phyloP scores from a whole-genome alignment of 2,329 filamentous ascomycete genomes.

The Aphanoascus verrucosus region DNA sequence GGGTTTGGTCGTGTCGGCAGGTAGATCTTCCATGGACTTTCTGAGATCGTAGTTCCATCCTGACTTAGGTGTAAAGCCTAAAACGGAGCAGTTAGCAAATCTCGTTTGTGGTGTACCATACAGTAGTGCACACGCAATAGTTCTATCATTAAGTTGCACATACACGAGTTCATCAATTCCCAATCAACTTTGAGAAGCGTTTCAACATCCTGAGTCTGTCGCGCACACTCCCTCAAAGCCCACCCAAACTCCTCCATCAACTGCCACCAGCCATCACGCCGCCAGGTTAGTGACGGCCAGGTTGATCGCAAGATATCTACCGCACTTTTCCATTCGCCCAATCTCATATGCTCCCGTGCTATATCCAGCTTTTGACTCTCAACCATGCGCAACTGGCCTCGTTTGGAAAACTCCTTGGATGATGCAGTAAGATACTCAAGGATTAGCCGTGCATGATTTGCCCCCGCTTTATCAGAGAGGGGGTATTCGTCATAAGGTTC shows the following conservation, averaged over 20 bases:
- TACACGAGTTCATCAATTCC: slow-evolving; percentile 41
- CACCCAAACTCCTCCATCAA: slow-evolving; percentile 46
- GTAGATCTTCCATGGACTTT: slow-evolving; percentile 34
- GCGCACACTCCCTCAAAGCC: slow-evolving; percentile 45
- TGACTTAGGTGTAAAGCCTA: slow-evolving; percentile 29
- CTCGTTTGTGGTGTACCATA: too few species aligned
- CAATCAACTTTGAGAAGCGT: slow-evolving; percentile 45
- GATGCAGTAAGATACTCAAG: slow-evolving; percentile 39
- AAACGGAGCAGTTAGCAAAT: slow-evolving; percentile 9
- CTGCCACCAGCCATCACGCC: slow-evolving; percentile 49
- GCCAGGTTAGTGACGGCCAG: slow-evolving; percentile 50
- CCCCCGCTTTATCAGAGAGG: slow-evolving; percentile 33
- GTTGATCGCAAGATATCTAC: slow-evolving; percentile 42
- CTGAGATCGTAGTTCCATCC: slow-evolving; percentile 39
- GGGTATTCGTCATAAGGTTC: slow-evolving; percentile 48
- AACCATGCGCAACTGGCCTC: slow-evolving; percentile 44
- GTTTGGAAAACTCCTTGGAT: slow-evolving; percentile 41
- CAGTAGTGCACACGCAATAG: too few species aligned
- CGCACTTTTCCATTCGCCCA: slow-evolving; percentile 42
- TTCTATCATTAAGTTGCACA: slow-evolving; percentile 11
- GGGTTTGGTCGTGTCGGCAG: slow-evolving; percentile 32
- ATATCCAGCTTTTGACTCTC: slow-evolving; percentile 47
- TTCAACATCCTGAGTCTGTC: slow-evolving; percentile 36
- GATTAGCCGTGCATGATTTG: slow-evolving; percentile 45
- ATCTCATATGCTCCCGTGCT: slow-evolving; percentile 44